A percentile compares a stretch with the other conserved stretches of the same genome.
These are phyloP conservation scores for Gymnopilus dilepis DNA, from an alignment of 768 basidiomycete genomes.

Conservation along the genomic window DNA sequence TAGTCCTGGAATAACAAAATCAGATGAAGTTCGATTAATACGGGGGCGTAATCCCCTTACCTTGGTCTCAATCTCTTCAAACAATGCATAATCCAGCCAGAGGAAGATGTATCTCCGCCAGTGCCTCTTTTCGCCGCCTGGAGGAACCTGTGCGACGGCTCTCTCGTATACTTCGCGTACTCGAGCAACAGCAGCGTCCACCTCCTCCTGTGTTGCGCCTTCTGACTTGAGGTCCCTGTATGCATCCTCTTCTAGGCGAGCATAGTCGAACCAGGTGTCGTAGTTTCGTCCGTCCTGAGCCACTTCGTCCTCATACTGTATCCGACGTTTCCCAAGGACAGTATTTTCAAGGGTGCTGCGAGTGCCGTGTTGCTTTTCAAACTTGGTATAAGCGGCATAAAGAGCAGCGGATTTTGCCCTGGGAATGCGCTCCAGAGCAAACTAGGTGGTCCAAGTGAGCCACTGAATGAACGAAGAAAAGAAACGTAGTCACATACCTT, in stretches of 20 bases:
- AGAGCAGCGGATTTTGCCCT: slow-evolving; percentile 88
- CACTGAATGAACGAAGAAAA: neutral
- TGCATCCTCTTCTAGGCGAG: slow-evolving; percentile 90
- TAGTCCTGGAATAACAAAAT: slow-evolving; percentile 77
- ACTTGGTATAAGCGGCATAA: slow-evolving; percentile 94
- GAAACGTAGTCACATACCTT: slow-evolving; percentile 59
- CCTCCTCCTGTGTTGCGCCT: slow-evolving; percentile 73
- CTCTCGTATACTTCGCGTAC: slow-evolving; percentile 96
- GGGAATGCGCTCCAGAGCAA: slow-evolving; percentile 92
- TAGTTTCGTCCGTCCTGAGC: slow-evolving; percentile 92
- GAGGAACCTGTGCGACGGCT: slow-evolving; percentile 94
- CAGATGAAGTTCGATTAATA: no score
- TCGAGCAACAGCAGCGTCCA: slow-evolving; percentile 61
- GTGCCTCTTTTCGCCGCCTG: slow-evolving; percentile 90
- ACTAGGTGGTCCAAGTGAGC: slow-evolving; percentile 50
- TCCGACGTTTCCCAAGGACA: slow-evolving; percentile 95
- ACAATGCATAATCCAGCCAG: slow-evolving; percentile 95
- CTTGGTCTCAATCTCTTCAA: slow-evolving; percentile 96
- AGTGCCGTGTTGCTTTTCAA: slow-evolving; percentile 97
- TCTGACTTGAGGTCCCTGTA: slow-evolving; percentile 76
- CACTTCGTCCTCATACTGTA: slow-evolving; percentile 98
- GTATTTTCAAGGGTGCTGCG: slow-evolving; percentile 89
- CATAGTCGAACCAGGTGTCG: slow-evolving; percentile 98
- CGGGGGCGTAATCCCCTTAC: no score
- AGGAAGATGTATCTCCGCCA: slow-evolving; percentile 91